Evolutionary conservation across 1,139 yeast genomes (phyloP), one percentile per base, ranked within the genome.

Genomic region (Ogataea hybrid): DNA sequence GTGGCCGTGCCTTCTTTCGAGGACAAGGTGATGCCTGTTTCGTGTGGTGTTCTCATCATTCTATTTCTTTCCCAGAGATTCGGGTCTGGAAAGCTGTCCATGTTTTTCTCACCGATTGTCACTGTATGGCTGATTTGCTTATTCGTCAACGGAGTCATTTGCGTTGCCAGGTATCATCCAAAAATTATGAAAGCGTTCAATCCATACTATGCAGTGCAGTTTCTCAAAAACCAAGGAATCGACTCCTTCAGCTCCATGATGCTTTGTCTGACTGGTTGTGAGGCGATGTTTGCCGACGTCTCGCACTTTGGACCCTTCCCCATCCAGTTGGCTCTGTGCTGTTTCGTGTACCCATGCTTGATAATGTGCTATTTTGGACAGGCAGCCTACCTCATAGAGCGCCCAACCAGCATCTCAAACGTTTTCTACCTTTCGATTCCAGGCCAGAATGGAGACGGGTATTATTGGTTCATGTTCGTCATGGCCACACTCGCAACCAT

Each of bases 261-360:
- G 73, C 68, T 79, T 43, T 65, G 80, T 1, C 64, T 79, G 20
- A 77, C 84, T 0, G 84, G 84, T 31, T 67, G 76, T 3, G 84
- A 79, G 51, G 82, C 83, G 5, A 72, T 79, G 78, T 79, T 79
- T 62, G 80, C 82, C 4, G 83, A 79, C 58, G 65, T 78, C 42
- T 79, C 82, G 1, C 80, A 75, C 48, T 75, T 77, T 53, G 77
- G 80, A 2, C 63, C 64, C 29, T 51, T 65, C 7, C 76, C 83
- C 0, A 67, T 76, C 32, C 80, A 75, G 48, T 49, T 77, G 23
- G 66, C 81, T 3, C 56, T 77, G 46, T 48, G 67, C 1, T 53
- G 55, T 10, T 64, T 73, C 48, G 79, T 75, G n/a, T 77, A 75
- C 50, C 79, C 81, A 3, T 64, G 74, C 28, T 59, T 79, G 51